Evolutionary conservation across 148 eudicot genomes (phyloP).

Genomic region (Chenopodium album): DNA sequence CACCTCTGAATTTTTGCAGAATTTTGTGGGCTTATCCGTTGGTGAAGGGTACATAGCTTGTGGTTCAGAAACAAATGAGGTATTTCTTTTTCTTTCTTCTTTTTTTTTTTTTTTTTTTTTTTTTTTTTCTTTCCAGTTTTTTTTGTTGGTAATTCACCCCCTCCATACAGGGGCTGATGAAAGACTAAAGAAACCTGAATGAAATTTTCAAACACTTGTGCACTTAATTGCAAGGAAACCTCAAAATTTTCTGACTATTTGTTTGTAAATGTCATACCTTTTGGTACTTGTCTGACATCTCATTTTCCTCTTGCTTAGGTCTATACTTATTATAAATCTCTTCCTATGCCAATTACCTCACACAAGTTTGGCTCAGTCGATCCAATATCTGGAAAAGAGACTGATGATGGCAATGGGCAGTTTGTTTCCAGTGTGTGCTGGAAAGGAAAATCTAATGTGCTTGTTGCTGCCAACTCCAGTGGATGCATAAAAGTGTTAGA

Average conservation of each 20-base stretch:
- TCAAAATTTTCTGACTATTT: not conserved
- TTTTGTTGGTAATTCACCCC: no score
- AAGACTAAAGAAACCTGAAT: not conserved
- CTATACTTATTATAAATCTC: constrained; percentile 76
- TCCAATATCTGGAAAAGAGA: constrained; percentile 80
- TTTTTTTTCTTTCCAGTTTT: no score
- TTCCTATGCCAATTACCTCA: constrained; percentile 84
- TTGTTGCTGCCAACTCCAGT: constrained; percentile 88
- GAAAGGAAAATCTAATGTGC: constrained; percentile 74
- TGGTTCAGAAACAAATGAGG: constrained; percentile 97
- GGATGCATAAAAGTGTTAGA: constrained; percentile 84
- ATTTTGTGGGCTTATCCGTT: constrained; percentile 88
- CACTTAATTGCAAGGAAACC: not conserved
- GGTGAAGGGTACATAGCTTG: constrained; percentile 85
- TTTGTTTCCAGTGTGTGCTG: constrained; percentile 98
- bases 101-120: no score
- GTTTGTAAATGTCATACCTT: not conserved
- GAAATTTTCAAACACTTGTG: not conserved
- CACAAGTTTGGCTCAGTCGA: constrained; percentile 94
- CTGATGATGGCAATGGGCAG: constrained; percentile 80
- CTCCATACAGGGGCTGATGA: not conserved
- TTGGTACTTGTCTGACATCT: constrained; percentile 16
- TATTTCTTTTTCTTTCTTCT: not conserved
- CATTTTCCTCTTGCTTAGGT: constrained; percentile 50
- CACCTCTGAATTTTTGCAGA: constrained; percentile 44